These are phyloP conservation scores for Acanthamoeba healyi DNA, from an alignment of 208 protist genomes.

Conservation along the genomic window DNA sequence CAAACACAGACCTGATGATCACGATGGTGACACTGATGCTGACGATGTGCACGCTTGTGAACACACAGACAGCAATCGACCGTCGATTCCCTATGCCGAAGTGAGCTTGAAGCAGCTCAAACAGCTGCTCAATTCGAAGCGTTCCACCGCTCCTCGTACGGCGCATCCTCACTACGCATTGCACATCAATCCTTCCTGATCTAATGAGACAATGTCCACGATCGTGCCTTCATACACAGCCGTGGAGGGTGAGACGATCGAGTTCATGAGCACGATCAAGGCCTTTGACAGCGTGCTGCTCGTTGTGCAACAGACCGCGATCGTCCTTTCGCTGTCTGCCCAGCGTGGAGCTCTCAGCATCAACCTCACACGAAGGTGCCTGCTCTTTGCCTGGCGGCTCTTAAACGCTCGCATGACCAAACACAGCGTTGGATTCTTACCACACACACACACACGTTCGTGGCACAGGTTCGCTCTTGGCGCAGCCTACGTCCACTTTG, in stretches of 20 bases:
- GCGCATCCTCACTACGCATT: neutral
- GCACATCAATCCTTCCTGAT: neutral
- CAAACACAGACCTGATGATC: too few species aligned
- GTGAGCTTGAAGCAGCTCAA: slow-evolving; percentile 12
- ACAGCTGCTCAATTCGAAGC: slow-evolving; percentile 6
- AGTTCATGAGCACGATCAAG: neutral
- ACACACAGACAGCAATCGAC: neutral
- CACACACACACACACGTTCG: too few species aligned
- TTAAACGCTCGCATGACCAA: too few species aligned
- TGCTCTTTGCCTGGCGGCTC: too few species aligned
- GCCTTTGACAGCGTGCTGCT: neutral
- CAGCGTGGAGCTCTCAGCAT: neutral
- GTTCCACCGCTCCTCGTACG: neutral
- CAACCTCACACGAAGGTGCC: neutral
- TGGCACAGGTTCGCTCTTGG: neutral
- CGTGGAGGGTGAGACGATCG: neutral
- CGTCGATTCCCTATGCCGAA: neutral
- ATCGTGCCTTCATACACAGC: neutral
- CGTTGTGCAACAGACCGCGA: neutral
- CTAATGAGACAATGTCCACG: too few species aligned
- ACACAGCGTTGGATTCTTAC: neutral
- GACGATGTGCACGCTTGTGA: too few species aligned
- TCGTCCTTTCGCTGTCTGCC: neutral
- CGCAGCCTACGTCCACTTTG: slow-evolving; percentile 1
- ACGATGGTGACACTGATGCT: too few species aligned